Base-by-base conservation (phyloP, 345 rosid species). In the Conringia planisiliqua region DNA sequence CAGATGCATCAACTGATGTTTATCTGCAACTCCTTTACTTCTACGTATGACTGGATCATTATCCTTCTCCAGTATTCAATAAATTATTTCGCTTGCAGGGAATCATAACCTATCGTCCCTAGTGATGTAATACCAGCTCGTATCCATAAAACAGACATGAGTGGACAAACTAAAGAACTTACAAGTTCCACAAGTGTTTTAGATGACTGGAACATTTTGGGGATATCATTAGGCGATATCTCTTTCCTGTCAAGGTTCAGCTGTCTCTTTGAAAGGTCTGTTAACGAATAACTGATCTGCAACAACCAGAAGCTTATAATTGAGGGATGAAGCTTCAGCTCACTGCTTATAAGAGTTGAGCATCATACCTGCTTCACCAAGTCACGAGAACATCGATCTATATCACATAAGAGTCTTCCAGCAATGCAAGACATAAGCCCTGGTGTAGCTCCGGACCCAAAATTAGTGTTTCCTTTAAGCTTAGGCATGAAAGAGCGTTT, bases 281-380 rank as follows among this genome's bases (percentile, higher is more conserved):
- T 95, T 83, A 92, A 82, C 47, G 99, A 95, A 85, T 95, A 95
- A 79, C 97, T 95, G 63, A 95, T 96, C 99, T 95, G 88, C 73
- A 82, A 81, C 71, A 78, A 64, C 50, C 75, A 78, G 64, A 73
- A 26, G 58, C 68, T 56, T 51, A 46, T 63, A 73, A 64, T 73
- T 3, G 42, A 80, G 70, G 79, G 68, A 59, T 22, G 56, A 48
- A 74, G 69, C 66, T 68, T 71, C 62, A 76, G 42, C 48, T 51
- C 27, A 59, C 26, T 57, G 42, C 55, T 70, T 26, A 60, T 11
- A 55, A 55, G 35, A 71, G 54, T 46, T 47, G 77, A 68, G 55
- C 20, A 61, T 29, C 27, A 71, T 83, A 90, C 98, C 96, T 92
- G 93, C 84, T 87, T 95, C 70, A 95, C 80, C 54, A 92, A 82